phyloP scores from a whole-genome alignment of 306 rosid genomes.

The Cyclanthera cordifolia region DNA sequence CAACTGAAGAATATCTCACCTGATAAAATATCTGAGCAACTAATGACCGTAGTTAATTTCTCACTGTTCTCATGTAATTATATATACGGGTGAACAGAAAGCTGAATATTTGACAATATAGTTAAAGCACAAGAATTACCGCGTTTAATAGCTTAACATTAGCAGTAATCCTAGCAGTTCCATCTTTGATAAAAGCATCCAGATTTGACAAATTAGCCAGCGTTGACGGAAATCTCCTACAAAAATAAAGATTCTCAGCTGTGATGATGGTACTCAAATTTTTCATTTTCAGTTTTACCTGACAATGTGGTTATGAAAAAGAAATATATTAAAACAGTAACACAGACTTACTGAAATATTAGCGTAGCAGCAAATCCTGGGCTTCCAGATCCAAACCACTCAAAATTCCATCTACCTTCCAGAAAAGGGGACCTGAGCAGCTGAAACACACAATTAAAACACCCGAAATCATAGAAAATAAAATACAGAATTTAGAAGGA shows the following conservation, averaged over 20 bases:
- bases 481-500: conserved; percentile 5
- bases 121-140: conserved; percentile 31
- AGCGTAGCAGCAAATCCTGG: conserved; percentile 68
- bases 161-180: conserved; percentile 72
- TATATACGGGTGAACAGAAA: neutral
- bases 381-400: conserved; percentile 82
- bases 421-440: conserved; percentile 82
- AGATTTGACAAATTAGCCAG: conserved; percentile 71
- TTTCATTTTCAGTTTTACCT: neutral
- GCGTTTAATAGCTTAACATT: conserved; percentile 49
- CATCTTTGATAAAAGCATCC: conserved; percentile 71
- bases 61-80: neutral
- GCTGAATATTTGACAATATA: neutral
- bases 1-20: no score
- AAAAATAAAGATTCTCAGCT: conserved; percentile 12
- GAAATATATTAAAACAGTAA: neutral
- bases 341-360: conserved; percentile 60
- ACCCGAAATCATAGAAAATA: conserved; percentile 18
- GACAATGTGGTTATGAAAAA: conserved; percentile 5
- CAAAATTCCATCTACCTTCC: conserved; percentile 92
- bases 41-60: no score
- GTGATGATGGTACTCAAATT: conserved; percentile 11
- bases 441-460: conserved; percentile 30
- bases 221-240: conserved; percentile 77
- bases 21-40: no score